Evolutionary conservation across 139 green algal species (phyloP).

Genomic region (Micromonas commoda): DNA sequence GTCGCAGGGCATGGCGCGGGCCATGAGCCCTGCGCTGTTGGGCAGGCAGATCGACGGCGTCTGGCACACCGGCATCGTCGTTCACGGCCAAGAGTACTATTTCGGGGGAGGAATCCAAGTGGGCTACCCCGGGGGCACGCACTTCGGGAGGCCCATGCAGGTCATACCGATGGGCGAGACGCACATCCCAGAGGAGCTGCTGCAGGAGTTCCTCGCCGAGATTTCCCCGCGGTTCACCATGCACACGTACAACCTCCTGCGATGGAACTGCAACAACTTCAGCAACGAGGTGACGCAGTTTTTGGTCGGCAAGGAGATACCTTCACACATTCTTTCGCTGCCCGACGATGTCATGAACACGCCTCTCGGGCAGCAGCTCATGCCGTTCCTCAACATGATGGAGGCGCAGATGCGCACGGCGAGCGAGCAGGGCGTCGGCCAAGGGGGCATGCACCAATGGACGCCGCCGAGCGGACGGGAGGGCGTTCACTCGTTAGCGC

Average conservation of each 20-base stretch:
- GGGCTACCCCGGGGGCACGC: background rate
- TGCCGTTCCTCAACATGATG: background rate
- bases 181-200: constrained; percentile 12
- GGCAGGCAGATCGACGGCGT: constrained; percentile 13
- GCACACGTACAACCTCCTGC: constrained; percentile 24
- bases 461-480: too few relatives aligned
- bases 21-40: background rate
- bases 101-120: constrained; percentile 25
- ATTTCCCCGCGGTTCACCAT: background rate
- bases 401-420: constrained; percentile 14
- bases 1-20: background rate
- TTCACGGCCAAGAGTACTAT: constrained; percentile 25
- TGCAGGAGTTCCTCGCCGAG: constrained; percentile 7
- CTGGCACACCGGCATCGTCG: constrained; percentile 21
- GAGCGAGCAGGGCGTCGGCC: background rate
- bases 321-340: constrained; percentile 1
- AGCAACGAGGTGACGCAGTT: constrained; percentile 13
- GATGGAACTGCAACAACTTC: constrained; percentile 32
- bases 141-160: constrained; percentile 1
- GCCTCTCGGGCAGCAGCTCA: background rate
- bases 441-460: too few relatives aligned
- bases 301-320: constrained; percentile 10
- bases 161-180: constrained; percentile 1
- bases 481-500: too few relatives aligned
- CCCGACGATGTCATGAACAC: constrained; percentile 7